These are phyloP conservation scores for Anastatica hierochuntica DNA, from an alignment of 345 rosid species.

Conservation along the genomic window DNA sequence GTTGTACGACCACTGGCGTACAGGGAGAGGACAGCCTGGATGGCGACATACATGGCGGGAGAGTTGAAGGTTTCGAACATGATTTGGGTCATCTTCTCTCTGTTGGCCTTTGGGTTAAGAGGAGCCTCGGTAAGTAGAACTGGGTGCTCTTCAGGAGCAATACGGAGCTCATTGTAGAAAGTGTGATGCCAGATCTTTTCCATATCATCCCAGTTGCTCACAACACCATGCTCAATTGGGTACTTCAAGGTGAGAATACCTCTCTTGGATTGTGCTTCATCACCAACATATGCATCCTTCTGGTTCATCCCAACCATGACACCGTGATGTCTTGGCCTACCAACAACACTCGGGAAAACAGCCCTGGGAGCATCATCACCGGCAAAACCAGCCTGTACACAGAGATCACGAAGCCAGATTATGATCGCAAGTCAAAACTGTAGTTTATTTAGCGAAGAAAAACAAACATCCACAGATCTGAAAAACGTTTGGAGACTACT, in stretches of 20 bases:
- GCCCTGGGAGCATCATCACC: constrained; percentile 64
- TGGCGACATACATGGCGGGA: too few species aligned
- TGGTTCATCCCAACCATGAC: constrained; percentile 67
- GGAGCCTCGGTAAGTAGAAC: constrained; percentile 60
- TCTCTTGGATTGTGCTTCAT: constrained; percentile 60
- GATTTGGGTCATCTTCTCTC: too few species aligned
- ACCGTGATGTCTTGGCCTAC: constrained; percentile 57
- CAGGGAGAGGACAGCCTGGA: too few species aligned
- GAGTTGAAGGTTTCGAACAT: too few species aligned
- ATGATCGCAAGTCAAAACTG: not conserved
- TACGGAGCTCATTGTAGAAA: constrained; percentile 54
- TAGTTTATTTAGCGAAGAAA: too few species aligned
- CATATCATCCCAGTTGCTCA: constrained; percentile 70
- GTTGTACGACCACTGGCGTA: constrained; percentile 63
- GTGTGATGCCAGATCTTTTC: too few species aligned
- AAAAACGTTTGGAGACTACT: not conserved
- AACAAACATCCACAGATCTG: not conserved
- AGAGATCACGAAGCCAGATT: not conserved
- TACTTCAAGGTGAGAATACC: constrained; percentile 59
- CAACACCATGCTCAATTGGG: constrained; percentile 59
- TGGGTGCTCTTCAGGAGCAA: constrained; percentile 53
- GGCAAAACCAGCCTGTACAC: constrained; percentile 44
- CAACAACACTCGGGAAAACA: constrained; percentile 59
- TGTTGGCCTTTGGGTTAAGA: constrained; percentile 52
- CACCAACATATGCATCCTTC: too few species aligned